These are phyloP conservation scores for Aspergillus ostianus DNA, from an alignment of 495 filamentous ascomycete genomes.

Conservation along the genomic window DNA sequence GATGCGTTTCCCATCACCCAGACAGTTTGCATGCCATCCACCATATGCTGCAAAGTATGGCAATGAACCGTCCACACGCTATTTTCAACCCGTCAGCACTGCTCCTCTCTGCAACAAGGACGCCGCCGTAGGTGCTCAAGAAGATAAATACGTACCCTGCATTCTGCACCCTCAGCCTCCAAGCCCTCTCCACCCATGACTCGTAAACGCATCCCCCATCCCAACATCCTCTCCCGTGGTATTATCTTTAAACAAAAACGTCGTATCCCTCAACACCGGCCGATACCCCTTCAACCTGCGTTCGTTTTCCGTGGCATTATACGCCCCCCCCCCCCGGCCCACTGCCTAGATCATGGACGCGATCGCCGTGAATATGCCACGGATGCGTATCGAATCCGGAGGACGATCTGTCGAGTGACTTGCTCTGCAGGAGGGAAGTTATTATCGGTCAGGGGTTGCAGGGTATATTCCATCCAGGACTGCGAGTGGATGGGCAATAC, in stretches of 20 bases:
- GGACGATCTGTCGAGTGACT: constrained; percentile 53
- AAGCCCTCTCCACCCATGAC: constrained; percentile 58
- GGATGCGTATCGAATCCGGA: constrained; percentile 56
- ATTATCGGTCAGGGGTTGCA: constrained; percentile 37
- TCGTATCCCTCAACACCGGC: constrained; percentile 54
- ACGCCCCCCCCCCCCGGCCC: constrained; percentile 57
- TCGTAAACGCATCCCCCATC: constrained; percentile 24
- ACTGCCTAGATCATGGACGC: constrained; percentile 58
- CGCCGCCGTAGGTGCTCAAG: too few relatives aligned
- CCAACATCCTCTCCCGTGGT: constrained; percentile 20
- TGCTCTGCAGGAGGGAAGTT: constrained; percentile 47
- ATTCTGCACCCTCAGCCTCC: constrained; percentile 50
- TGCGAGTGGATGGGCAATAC: constrained; percentile 34
- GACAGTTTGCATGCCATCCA: constrained; percentile 55
- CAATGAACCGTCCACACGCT: constrained; percentile 63
- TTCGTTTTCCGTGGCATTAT: constrained; percentile 53
- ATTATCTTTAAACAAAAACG: constrained; percentile 51
- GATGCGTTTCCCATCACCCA: constrained; percentile 50
- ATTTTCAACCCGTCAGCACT: too few relatives aligned
- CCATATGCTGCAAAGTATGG: constrained; percentile 57
- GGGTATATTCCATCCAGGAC: constrained; percentile 54
- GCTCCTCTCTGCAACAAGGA: too few relatives aligned
- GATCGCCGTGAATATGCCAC: constrained; percentile 58
- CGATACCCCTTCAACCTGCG: constrained; percentile 37
- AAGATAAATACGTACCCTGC: constrained; percentile 31